Evolutionary conservation across 345 rosid genomes (phyloP).

Genomic region (Sonneratia caseolaris): DNA sequence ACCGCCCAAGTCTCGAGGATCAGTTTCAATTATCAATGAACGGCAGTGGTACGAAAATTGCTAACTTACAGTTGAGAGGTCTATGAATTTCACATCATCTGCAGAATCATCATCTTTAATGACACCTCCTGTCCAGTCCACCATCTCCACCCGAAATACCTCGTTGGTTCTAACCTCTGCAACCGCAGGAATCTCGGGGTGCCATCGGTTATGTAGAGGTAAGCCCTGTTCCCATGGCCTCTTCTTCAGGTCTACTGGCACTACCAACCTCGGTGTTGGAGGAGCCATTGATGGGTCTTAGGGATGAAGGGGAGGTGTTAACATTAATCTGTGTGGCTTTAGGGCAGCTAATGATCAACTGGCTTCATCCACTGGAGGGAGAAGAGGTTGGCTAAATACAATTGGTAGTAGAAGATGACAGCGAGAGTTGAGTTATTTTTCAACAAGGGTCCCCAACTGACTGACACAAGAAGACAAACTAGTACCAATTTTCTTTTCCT

Average conservation of each 20-base stretch:
- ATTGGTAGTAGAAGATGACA: not conserved
- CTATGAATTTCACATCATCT: slow-evolving; percentile 35
- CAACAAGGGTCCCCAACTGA: slow-evolving; percentile 1
- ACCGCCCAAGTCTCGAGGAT: not conserved
- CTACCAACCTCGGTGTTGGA: slow-evolving; percentile 38
- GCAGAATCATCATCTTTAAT: slow-evolving; percentile 58
- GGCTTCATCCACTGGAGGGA: slow-evolving; percentile 3
- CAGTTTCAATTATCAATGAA: not conserved
- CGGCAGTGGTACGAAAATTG: not conserved
- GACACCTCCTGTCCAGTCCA: slow-evolving; percentile 58
- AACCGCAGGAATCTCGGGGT: slow-evolving; percentile 54
- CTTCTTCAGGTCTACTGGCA: slow-evolving; percentile 56
- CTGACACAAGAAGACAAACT: not conserved
- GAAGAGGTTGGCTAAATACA: not conserved
- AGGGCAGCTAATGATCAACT: not conserved
- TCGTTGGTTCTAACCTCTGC: slow-evolving; percentile 39
- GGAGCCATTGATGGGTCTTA: slow-evolving; percentile 38
- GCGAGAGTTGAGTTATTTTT: not conserved
- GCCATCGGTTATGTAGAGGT: slow-evolving; percentile 77
- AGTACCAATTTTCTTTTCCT: not conserved
- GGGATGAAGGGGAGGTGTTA: not conserved
- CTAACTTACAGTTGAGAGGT: slow-evolving; percentile 46
- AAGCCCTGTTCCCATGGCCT: slow-evolving; percentile 57
- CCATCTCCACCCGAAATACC: slow-evolving; percentile 55
- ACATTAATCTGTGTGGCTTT: not conserved